Evolutionary conservation across 140 eudicot genomes (phyloP).

Genomic region (Flaveria floridana): DNA sequence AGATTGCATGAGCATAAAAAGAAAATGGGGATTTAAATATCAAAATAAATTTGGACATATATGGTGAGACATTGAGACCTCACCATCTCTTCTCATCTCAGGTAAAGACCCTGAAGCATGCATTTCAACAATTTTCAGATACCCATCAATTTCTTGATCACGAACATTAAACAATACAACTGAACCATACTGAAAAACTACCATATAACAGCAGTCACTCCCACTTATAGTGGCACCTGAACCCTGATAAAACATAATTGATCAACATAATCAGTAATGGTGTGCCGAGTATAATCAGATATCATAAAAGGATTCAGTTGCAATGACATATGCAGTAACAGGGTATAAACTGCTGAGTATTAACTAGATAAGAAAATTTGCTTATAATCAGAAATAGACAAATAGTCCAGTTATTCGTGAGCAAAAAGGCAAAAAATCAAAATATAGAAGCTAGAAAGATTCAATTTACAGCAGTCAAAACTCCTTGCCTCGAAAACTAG

Average conservation of each 20-base stretch:
- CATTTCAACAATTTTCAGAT: constrained; percentile 63
- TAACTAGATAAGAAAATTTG: neutral
- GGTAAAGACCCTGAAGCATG: constrained; percentile 82
- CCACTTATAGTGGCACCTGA: constrained; percentile 54
- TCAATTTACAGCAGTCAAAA: constrained; percentile 1
- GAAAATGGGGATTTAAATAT: neutral
- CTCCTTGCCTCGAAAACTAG: neutral
- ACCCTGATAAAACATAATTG: constrained; percentile 52
- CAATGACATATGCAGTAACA: neutral
- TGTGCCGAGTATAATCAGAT: constrained; percentile 8
- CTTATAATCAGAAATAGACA: neutral
- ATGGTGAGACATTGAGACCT: constrained; percentile 40
- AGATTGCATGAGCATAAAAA: constrained; percentile 7
- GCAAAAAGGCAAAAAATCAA: neutral
- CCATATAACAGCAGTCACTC: constrained; percentile 71
- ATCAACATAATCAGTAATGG: constrained; percentile 1
- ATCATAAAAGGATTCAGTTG: constrained; percentile 12
- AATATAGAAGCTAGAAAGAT: neutral
- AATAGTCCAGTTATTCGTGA: neutral
- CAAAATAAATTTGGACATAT: neutral
- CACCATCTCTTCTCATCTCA: constrained; percentile 92
- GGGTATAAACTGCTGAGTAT: neutral
- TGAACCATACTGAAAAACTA: constrained; percentile 89
- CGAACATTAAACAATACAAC: constrained; percentile 76
- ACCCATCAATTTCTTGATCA: constrained; percentile 80